phyloP scores from a whole-genome alignment of 1,284 basidiomycete genomes.

The Taiwanofungus camphoratus region DNA sequence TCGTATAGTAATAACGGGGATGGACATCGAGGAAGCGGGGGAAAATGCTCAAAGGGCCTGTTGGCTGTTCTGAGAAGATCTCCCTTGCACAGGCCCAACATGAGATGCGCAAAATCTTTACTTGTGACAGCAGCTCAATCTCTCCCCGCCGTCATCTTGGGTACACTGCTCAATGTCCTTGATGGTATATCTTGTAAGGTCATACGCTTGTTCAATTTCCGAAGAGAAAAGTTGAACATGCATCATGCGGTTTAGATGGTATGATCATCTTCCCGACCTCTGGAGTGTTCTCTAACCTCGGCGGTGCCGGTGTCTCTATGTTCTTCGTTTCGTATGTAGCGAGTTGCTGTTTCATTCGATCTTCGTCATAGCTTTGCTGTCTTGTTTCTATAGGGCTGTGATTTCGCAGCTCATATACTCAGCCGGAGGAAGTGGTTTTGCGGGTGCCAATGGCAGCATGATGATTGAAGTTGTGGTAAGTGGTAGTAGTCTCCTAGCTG shows the following conservation, averaged over 20 bases:
- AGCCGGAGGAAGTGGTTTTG: constrained; percentile 84
- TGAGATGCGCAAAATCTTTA: constrained; percentile 12
- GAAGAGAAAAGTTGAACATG: too few relatives aligned
- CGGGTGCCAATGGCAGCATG: constrained; percentile 92
- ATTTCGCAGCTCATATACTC: constrained; percentile 86
- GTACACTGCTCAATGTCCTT: constrained; percentile 84
- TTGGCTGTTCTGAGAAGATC: constrained; percentile 1
- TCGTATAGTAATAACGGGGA: constrained; percentile 18
- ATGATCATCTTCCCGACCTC: constrained; percentile 90
- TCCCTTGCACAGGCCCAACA: not conserved
- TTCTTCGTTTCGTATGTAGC: constrained; percentile 84
- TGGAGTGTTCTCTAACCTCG: constrained; percentile 77
- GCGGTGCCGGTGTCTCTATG: constrained; percentile 90
- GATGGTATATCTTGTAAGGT: constrained; percentile 87
- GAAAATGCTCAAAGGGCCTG: constrained; percentile 14
- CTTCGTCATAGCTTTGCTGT: not conserved
- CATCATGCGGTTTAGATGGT: constrained; percentile 47
- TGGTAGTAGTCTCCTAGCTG: constrained; percentile 17
- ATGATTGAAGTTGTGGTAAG: constrained; percentile 96
- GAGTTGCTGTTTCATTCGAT: not conserved
- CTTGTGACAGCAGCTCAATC: constrained; percentile 45
- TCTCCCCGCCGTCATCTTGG: constrained; percentile 83
- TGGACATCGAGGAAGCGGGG: constrained; percentile 8
- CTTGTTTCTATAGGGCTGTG: constrained; percentile 41
- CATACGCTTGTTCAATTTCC: constrained; percentile 3